Conservation (phyloP, 1,284 basidiomycete species). For the Cerrena zonata region DNA sequence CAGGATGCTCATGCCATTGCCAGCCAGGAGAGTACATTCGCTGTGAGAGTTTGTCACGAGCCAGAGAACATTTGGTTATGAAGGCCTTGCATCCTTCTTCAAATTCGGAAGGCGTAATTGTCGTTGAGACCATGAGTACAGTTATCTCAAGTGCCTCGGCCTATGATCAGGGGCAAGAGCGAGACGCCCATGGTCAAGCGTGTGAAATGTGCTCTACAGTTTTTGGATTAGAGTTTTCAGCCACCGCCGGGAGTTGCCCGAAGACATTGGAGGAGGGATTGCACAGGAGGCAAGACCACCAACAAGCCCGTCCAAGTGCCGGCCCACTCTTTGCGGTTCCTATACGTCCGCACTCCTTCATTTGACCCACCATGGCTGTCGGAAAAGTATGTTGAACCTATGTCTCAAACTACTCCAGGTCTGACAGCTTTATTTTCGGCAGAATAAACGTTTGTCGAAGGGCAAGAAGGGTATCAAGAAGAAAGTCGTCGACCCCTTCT, state of each 20-base stretch:
- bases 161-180: constrained; percentile 16
- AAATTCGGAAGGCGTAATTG: constrained; percentile 53
- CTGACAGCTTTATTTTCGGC: constrained; percentile 13
- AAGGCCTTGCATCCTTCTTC: constrained; percentile 55
- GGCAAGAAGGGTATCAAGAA: constrained; percentile 99
- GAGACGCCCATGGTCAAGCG: constrained; percentile 37
- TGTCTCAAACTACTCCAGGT: not conserved
- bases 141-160: too few relatives aligned
- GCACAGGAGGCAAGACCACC: constrained; percentile 35
- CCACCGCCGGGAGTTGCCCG: constrained; percentile 28
- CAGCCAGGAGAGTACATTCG: constrained; percentile 30
- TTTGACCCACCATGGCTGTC: constrained; percentile 73
- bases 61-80: constrained; percentile 27
- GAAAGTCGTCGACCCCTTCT: constrained; percentile 99
- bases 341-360: constrained; percentile 35
- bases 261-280: constrained; percentile 9
- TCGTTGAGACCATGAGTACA: not conserved
- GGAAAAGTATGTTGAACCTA: constrained; percentile 63
- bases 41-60: constrained; percentile 9
- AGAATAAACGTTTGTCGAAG: constrained; percentile 99
- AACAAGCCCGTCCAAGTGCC: constrained; percentile 47
- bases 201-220: constrained; percentile 29
- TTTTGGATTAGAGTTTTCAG: constrained; percentile 35
- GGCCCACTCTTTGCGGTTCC: constrained; percentile 41
- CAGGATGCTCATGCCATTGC: constrained; percentile 51